These are phyloP conservation scores for Globisporangium barbulae DNA, from an alignment of 352 stramenopile genomes.

Conservation along the genomic window DNA sequence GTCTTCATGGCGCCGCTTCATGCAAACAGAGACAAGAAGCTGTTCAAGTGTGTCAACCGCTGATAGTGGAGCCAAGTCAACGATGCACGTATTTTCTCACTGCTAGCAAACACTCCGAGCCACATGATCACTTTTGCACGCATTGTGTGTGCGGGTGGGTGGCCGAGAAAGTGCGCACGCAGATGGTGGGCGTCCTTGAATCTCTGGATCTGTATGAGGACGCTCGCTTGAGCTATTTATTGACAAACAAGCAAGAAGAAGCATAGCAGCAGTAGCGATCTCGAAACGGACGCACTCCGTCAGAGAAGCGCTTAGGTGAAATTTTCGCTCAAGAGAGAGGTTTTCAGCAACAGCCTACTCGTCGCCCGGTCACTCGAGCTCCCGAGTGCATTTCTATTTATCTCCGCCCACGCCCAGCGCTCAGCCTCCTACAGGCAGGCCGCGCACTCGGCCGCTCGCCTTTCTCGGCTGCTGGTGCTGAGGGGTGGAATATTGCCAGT, in stretches of 20 bases:
- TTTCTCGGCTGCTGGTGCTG: neutral
- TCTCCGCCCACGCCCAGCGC: neutral
- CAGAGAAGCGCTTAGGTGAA: neutral
- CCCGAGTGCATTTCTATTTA: neutral
- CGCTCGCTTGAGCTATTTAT: constrained; percentile 1
- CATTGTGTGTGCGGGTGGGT: too few species aligned
- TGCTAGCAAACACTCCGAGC: neutral
- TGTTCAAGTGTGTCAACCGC: neutral
- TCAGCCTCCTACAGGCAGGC: neutral
- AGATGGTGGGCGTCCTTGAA: neutral
- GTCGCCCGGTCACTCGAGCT: neutral
- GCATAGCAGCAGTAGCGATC: neutral
- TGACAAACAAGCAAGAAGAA: neutral
- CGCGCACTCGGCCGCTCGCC: neutral
- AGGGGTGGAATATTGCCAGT: too few species aligned
- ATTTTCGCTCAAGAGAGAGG: too few species aligned
- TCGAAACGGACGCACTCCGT: constrained; percentile 1
- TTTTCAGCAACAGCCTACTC: neutral
- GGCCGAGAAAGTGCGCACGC: neutral
- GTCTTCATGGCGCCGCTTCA: neutral
- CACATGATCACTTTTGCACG: neutral
- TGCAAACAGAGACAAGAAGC: neutral
- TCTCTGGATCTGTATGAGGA: neutral
- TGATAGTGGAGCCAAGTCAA: neutral
- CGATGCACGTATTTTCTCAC: neutral